Conservation (phyloP, 2,329 filamentous ascomycete species). For the Microascus cirrosus region DNA sequence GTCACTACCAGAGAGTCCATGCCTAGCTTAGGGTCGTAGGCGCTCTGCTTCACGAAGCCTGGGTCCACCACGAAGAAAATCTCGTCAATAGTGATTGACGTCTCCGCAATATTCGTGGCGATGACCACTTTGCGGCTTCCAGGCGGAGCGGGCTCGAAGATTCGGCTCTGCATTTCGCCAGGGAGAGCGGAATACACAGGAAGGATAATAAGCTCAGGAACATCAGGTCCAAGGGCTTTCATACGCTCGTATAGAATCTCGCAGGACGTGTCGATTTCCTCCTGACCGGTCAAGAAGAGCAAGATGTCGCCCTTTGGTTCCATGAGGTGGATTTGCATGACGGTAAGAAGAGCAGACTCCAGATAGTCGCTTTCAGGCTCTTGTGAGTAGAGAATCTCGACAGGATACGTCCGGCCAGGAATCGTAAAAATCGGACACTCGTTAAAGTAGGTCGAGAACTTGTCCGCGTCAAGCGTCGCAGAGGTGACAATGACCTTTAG, state of each 20-base stretch:
- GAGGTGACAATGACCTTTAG: constrained; percentile 94
- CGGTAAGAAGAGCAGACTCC: constrained; percentile 85
- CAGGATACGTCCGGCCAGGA: constrained; percentile 86
- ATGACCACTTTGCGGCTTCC: constrained; percentile 91
- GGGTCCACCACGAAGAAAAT: constrained; percentile 97
- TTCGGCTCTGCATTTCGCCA: constrained; percentile 83
- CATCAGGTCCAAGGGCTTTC: constrained; percentile 83
- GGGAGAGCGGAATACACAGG: constrained; percentile 95
- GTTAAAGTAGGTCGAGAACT: constrained; percentile 94
- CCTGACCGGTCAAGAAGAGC: constrained; percentile 93
- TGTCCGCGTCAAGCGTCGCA: constrained; percentile 91
- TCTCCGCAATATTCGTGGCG: constrained; percentile 96
- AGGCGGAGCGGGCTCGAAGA: constrained; percentile 85
- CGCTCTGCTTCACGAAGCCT: constrained; percentile 95
- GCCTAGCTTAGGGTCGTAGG: constrained; percentile 90
- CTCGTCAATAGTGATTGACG: constrained; percentile 93
- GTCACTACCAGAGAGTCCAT: constrained; percentile 97
- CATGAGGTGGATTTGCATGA: constrained; percentile 95
- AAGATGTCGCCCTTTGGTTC: constrained; percentile 89
- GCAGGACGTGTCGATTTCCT: constrained; percentile 92
- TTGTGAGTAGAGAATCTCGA: constrained; percentile 89
- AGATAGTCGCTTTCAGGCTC: constrained; percentile 95
- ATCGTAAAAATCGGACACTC: constrained; percentile 95
- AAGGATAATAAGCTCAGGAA: constrained; percentile 84
- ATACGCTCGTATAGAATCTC: constrained; percentile 91